Evolutionary conservation across 2,329 filamentous ascomycete species (phyloP), one percentile per base, ranked within the genome.

Genomic region (Cladosporium sp.): DNA sequence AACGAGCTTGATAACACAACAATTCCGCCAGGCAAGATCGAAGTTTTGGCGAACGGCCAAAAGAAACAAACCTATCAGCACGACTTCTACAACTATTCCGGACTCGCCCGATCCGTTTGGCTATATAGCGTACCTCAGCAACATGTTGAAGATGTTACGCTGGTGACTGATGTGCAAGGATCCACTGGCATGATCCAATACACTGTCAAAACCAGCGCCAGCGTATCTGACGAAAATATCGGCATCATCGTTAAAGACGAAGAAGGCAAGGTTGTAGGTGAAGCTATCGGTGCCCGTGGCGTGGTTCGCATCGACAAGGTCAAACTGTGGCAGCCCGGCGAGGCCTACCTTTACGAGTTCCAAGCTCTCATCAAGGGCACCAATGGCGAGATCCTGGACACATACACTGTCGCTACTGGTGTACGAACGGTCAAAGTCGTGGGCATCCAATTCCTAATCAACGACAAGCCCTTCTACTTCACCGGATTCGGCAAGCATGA

Each of bases 401-500:
- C 38, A 11, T 50, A 50, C 19, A 50, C 38, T 19, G 39, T 50
- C n/a, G 12, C 47, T 0, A 50, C 38, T 6, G 47, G 47, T 16
- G 38, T 50, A 6, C 47, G 47, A 4, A 50, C 47, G 9, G 32
- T 50, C 30, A 38, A 50, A 12, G 27, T 50, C 20, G 18, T 25
- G 12, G 47, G 47, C 12, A 43, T n/a, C 5, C 15, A 43, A n/a
- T 50, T 50, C 20, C 38, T 50, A 19, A 50, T 50, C 32, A 50
- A 50, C 20, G 38, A 38, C 30, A 36, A 50, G 12, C 47, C 47
- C 30, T 50, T 50, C 33, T 50, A 50, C 30, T 50, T 50, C 47
- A 50, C 47, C 7, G 47, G 47, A 4, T 50, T 50, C 15, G 47
- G 47, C 5, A 32, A 19, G 11, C 47, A 50, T n/a, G 47, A 50